Base-by-base conservation (phyloP, 257 asterid genomes). In the Solanum neorickii region DNA sequence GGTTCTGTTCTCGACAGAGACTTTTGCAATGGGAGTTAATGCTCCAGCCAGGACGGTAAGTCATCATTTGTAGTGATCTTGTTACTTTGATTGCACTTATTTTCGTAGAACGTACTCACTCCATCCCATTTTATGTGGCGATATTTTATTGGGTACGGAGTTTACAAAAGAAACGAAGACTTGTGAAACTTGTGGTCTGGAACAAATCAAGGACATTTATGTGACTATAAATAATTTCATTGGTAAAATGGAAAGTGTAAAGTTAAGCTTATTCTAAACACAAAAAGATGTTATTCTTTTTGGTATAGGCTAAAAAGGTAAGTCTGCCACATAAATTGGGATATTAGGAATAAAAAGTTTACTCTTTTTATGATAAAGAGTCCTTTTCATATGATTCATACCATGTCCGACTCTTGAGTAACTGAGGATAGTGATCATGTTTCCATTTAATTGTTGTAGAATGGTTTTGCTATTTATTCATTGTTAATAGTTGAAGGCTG, bases 1-100 rank as follows among this genome's bases (percentile, higher is more conserved):
- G 99, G 93, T 97, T 88, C 91, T 97, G 76, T 95, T 95, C 90
- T 97, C 99, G 77, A 97, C 99, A 2, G 99, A 97, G 97, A 97
- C 99, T 90, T 97, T 97, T 92, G 99, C 99, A 68, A 97, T 97
- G 99, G 99, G 99, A 94, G 99, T 97, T 87, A 97, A 97, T 87
- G 99, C 99, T 88, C 99, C 99, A 21, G 99, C 99, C 27, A 93
- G 99, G 94, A 97, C 99, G 88, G 99, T 97, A 90, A 90, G 96
- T 91, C 73, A 49, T 86, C 77, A 52, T 47, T 29, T 78, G 66
- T 15, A 33, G 85, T 18, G 31, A 47, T 82, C 69, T 47, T 49
- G 68, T 80, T 47, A 29, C 44, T 49, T 52, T 29, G 42, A 49
- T 66, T 49, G 69, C 62, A 29, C 29, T 82, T 49, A 5, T 29